phyloP scores from a whole-genome alignment of 2,329 filamentous ascomycete genomes.

The Aspergillus nomiae region DNA sequence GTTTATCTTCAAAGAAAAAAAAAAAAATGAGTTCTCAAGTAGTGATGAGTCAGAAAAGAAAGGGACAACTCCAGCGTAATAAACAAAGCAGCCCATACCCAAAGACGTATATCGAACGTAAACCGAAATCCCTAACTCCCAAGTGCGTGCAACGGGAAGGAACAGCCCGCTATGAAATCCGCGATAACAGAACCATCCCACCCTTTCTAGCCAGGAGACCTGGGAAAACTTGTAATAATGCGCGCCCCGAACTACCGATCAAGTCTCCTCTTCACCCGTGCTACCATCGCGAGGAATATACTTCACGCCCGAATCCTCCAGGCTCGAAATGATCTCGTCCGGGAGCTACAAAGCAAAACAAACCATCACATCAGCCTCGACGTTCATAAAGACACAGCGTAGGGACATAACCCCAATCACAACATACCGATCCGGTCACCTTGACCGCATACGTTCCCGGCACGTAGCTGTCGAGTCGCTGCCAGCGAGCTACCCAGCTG shows the following conservation, averaged over 20 bases:
- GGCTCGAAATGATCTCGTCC: constrained; percentile 57
- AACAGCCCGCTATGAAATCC: not conserved
- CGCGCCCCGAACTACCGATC: constrained; percentile 7
- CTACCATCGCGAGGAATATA: constrained; percentile 61
- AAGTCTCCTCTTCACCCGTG: constrained; percentile 47
- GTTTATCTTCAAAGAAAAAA: not conserved
- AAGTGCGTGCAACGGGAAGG: constrained; percentile 4
- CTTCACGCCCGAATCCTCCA: constrained; percentile 62
- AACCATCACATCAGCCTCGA: not conserved
- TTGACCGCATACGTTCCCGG: constrained; percentile 92
- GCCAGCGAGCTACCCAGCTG: constrained; percentile 97
- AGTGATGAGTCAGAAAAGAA: not conserved
- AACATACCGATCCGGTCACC: constrained; percentile 74
- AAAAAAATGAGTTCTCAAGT: not conserved
- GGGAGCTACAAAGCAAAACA: constrained; percentile 46
- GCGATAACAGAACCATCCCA: not conserved
- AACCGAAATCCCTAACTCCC: constrained; percentile 8
- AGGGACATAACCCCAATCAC: not conserved
- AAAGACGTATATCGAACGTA: not conserved
- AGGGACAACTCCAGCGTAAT: constrained; percentile 5
- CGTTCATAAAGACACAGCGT: not conserved
- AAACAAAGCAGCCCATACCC: constrained; percentile 1
- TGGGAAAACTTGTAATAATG: not conserved
- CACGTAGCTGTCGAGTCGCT: constrained; percentile 85
- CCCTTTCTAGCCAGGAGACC: not conserved